Percentiles rank a stretch among this genome's conserved stretches.
These are phyloP conservation scores for Ochromonadaceae sp. DNA, from an alignment of 352 stramenopile genomes.

Conservation along the genomic window DNA sequence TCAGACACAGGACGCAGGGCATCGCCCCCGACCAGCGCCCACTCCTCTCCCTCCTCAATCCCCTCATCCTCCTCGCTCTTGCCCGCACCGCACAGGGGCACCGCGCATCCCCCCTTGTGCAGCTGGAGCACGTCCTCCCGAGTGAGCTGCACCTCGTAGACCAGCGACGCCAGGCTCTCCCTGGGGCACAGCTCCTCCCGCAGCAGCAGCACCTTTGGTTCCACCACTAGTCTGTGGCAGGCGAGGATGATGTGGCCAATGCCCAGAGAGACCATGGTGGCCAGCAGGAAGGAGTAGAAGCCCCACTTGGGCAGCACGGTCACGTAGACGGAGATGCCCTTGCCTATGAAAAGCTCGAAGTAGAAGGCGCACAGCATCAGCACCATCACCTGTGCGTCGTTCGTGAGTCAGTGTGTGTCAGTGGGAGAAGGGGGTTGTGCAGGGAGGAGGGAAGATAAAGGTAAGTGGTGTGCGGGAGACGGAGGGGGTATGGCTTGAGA, in stretches of 20 bases:
- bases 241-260: slow-evolving; percentile 24
- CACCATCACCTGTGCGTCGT: too few species aligned
- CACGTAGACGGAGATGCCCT: slow-evolving; percentile 21
- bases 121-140: too few species aligned
- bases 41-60: not conserved
- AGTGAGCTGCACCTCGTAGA: not conserved
- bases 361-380: slow-evolving; percentile 26
- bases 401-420: too few species aligned
- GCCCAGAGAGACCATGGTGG: slow-evolving; percentile 21
- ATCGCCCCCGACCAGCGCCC: not conserved
- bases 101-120: too few species aligned
- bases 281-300: slow-evolving; percentile 30
- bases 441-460: too few species aligned
- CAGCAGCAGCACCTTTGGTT: not conserved
- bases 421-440: too few species aligned
- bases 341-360: slow-evolving; percentile 20
- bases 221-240: slow-evolving; percentile 17
- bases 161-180: not conserved
- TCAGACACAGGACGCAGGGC: not conserved
- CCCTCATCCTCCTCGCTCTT: not conserved
- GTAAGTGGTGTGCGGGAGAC: too few species aligned
- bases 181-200: not conserved
- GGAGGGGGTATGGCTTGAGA: too few species aligned
- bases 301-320: slow-evolving; percentile 26
- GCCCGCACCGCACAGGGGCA: too few species aligned